Evolutionary conservation across 169 alveolate species (phyloP), one percentile per base, ranked within the genome.

Genomic region (Cyclospora cayetanensis): DNA sequence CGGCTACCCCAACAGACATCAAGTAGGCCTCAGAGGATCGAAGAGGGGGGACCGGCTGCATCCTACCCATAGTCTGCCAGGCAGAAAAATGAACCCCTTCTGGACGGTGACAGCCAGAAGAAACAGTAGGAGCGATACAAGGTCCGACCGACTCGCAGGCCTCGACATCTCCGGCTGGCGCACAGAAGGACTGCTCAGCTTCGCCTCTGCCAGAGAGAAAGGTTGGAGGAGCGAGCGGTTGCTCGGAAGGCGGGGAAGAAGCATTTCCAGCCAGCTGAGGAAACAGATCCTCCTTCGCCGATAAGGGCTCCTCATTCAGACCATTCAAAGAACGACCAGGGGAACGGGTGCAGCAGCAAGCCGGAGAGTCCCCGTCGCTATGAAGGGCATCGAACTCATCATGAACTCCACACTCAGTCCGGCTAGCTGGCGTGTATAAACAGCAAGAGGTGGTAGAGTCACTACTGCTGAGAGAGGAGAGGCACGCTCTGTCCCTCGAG

Each of bases 271-370:
- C 83, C 53, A 37, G 80, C 80, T 66, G 46, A n/a, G 80, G 83
- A 0, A 4, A 11, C 83, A 11, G 15, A 46, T 11, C 60, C 7
- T 46, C n/a, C 60, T 46, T 46, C 60, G 60, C 15, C 7, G 60
- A 27, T 11, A 34, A 55, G 20, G 35, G 35, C 83, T 35, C 60
- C 83, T 7, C 60, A 11, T 7, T 46, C 22, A 74, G 65, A 25
- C 85, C n/a, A 0, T 25, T 22, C 35, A 35, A 22, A 3, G 65
- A 9, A 20, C 39, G 65, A 20, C 29, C 63, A 37, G 85, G 85
- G 53, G 85, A 74, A 18, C 85, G 85, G 39, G 31, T 74, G 85
- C 85, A 74, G 41, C 85, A 74, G 85, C 85, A 74, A 4, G 22
- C 39, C 4, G 85, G 85, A n/a, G 85, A 74, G 11, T 2, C 34